Evolutionary conservation across 1,284 basidiomycete genomes (phyloP).

Genomic region (Butyriboletus regius): DNA sequence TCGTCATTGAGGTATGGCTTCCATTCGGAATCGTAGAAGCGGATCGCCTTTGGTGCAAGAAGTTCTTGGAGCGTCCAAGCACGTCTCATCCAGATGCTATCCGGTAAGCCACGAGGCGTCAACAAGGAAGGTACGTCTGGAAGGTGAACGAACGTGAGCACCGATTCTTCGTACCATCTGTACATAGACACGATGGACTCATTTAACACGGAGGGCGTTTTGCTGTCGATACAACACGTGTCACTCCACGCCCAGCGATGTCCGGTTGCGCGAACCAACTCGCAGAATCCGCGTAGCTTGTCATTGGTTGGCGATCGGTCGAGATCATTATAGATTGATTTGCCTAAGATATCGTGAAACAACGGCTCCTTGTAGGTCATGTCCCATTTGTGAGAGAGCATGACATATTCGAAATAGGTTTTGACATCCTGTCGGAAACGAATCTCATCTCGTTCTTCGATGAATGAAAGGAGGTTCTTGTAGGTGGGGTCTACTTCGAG

Average conservation of each 20-base stretch:
- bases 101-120: background rate
- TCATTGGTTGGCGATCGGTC: background rate
- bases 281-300: constrained; percentile 10
- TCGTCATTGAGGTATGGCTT: constrained; percentile 7
- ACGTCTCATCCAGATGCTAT: constrained; percentile 8
- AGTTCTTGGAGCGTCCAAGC: constrained; percentile 14
- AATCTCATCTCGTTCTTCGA: background rate
- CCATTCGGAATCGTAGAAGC: constrained; percentile 13
- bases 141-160: constrained; percentile 8
- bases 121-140: background rate
- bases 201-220: background rate
- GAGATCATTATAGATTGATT: constrained; percentile 3
- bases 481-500: constrained; percentile 5
- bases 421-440: background rate
- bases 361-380: constrained; percentile 3
- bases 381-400: constrained; percentile 19
- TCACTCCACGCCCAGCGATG: constrained; percentile 9
- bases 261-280: background rate
- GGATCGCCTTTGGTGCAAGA: constrained; percentile 5
- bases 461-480: constrained; percentile 2
- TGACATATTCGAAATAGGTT: constrained; percentile 14
- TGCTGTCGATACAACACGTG: constrained; percentile 8
- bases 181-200: constrained; percentile 10
- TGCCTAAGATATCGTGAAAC: constrained; percentile 8
- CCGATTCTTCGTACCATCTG: constrained; percentile 11